phyloP scores from a whole-genome alignment of 371 early-diverging fungal species.

The Enteropsectra breve region DNA sequence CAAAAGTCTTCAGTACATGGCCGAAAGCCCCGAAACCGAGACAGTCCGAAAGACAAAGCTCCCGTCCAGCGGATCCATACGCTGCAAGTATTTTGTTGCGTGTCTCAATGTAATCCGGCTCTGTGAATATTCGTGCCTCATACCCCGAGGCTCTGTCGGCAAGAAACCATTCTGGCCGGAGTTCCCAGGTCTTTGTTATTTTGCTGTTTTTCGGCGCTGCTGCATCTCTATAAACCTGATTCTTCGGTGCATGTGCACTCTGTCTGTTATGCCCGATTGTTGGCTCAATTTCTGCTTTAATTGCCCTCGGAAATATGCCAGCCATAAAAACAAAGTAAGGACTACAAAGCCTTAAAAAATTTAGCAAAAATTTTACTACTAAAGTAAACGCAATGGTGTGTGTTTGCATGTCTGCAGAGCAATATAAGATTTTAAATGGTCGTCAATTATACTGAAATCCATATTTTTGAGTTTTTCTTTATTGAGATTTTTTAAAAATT shows the following conservation, averaged over 20 bases:
- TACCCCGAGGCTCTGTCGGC: background rate
- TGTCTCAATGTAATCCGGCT: slow-evolving; percentile 19
- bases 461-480: too few species aligned
- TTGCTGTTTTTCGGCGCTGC: background rate
- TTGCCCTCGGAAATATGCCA: slow-evolving; percentile 40
- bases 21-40: background rate
- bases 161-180: slow-evolving; percentile 4
- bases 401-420: too few species aligned
- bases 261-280: slow-evolving; percentile 45
- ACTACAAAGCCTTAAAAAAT: too few species aligned
- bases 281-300: slow-evolving; percentile 41
- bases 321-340: too few species aligned
- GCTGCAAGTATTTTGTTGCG: slow-evolving; percentile 23
- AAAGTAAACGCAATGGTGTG: too few species aligned
- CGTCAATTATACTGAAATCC: too few species aligned
- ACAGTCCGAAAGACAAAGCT: background rate
- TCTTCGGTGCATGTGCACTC: slow-evolving; percentile 29
- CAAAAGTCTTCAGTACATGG: slow-evolving; percentile 27
- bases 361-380: too few species aligned
- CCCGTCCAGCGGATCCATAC: background rate
- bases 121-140: slow-evolving; percentile 13
- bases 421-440: too few species aligned
- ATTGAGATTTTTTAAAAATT: too few species aligned
- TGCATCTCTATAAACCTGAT: background rate
- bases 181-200: background rate